phyloP scores from a whole-genome alignment of 1,284 basidiomycete genomes.

The Mycena citricolor region DNA sequence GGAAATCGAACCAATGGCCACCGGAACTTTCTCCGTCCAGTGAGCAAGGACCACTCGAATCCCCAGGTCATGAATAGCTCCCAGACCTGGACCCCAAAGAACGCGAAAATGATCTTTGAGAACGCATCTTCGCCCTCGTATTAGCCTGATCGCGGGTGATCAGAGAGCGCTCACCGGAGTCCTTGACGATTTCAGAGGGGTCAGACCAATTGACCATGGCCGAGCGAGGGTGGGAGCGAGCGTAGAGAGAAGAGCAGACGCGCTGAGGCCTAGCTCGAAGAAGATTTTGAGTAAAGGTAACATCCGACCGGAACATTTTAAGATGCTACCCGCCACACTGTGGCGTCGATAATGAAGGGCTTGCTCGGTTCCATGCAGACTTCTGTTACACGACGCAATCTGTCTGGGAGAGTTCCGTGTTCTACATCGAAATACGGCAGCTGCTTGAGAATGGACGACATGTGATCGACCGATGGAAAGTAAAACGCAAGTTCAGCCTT shows the following conservation, averaged over 20 bases:
- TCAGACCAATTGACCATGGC: constrained; percentile 61
- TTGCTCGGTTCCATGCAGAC: too few species aligned
- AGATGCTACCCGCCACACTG: too few species aligned
- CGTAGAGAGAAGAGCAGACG: neutral
- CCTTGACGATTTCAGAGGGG: constrained; percentile 44
- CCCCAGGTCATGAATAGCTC: constrained; percentile 60
- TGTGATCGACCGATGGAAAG: too few species aligned
- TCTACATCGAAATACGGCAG: too few species aligned
- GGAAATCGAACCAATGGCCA: constrained; percentile 58
- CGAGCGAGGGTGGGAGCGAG: neutral
- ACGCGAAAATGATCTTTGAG: constrained; percentile 53
- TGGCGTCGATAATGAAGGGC: too few species aligned
- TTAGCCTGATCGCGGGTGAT: too few species aligned
- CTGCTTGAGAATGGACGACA: too few species aligned
- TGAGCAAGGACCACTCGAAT: constrained; percentile 67
- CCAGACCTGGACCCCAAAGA: constrained; percentile 68
- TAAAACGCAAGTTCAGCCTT: too few species aligned
- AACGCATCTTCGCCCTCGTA: constrained; percentile 46
- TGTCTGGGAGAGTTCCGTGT: too few species aligned
- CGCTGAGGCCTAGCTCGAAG: neutral
- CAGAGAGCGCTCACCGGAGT: constrained; percentile 46
- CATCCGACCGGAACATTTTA: too few species aligned
- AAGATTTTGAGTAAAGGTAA: too few species aligned
- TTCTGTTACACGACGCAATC: too few species aligned
- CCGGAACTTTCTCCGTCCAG: constrained; percentile 51